phyloP scores from a whole-genome alignment of 2,329 filamentous ascomycete genomes.

The Verticillium klebahnii region DNA sequence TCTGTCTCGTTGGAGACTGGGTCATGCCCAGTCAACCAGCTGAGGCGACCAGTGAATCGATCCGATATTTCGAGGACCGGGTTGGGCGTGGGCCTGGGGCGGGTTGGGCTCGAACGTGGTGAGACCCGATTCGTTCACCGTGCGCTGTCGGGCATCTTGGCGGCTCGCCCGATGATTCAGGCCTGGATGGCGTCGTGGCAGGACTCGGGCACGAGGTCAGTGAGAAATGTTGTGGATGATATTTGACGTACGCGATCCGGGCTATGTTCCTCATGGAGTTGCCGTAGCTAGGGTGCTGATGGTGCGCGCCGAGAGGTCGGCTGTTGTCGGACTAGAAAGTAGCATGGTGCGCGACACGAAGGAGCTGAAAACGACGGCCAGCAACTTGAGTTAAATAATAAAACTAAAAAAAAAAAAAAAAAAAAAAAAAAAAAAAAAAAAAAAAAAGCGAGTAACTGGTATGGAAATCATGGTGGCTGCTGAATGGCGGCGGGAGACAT shows the following conservation, averaged over 20 bases:
- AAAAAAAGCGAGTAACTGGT: too few relatives aligned
- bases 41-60: neutral
- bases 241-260: neutral
- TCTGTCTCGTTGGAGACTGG: neutral
- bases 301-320: neutral
- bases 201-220: neutral
- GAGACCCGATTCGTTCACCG: neutral
- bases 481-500: too few relatives aligned
- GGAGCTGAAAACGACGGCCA: too few relatives aligned
- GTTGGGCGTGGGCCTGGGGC: neutral
- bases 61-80: neutral
- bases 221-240: neutral
- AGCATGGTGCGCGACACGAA: too few relatives aligned
- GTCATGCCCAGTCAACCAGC: neutral
- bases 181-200: neutral
- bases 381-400: too few relatives aligned
- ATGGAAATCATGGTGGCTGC: too few relatives aligned
- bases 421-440: too few relatives aligned
- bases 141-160: neutral
- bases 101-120: slow-evolving; percentile 1
- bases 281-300: neutral
- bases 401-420: too few relatives aligned
- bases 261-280: neutral
- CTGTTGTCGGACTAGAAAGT: neutral
- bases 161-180: neutral